These are phyloP conservation scores for Boletus edulis DNA, from an alignment of 768 basidiomycete species.

Conservation along the genomic window DNA sequence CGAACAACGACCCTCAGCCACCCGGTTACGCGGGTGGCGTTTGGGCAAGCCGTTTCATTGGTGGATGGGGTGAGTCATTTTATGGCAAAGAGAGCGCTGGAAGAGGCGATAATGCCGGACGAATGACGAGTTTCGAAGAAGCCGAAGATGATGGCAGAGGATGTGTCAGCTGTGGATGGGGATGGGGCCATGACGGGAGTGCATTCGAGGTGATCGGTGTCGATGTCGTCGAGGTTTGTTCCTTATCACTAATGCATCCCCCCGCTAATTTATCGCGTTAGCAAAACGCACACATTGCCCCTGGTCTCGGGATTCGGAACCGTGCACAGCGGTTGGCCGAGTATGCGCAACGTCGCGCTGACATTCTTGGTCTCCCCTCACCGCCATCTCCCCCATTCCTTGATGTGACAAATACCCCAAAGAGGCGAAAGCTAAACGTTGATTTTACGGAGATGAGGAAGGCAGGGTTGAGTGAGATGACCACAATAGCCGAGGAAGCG, in stretches of 20 bases:
- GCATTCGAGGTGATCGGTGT: slow-evolving; percentile 69
- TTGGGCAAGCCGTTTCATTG: slow-evolving; percentile 40
- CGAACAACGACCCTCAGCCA: slow-evolving; percentile 22
- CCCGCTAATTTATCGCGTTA: slow-evolving; percentile 22
- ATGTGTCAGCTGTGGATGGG: slow-evolving; percentile 70
- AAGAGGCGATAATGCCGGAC: slow-evolving; percentile 23
- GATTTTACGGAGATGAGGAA: slow-evolving; percentile 23
- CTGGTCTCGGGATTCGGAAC: slow-evolving; percentile 58
- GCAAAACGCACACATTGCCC: slow-evolving; percentile 51
- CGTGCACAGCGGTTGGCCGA: slow-evolving; percentile 66
- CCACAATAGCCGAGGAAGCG: slow-evolving; percentile 37
- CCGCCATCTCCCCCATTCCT: slow-evolving; percentile 28
- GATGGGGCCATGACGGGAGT: slow-evolving; percentile 75
- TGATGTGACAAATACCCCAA: slow-evolving; percentile 37
- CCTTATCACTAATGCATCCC: neutral
- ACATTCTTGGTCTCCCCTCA: slow-evolving; percentile 36
- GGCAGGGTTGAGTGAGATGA: slow-evolving; percentile 20
- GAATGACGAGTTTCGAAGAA: slow-evolving; percentile 33
- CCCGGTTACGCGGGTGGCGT: slow-evolving; percentile 29
- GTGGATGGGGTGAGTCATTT: slow-evolving; percentile 39
- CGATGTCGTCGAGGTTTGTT: slow-evolving; percentile 60
- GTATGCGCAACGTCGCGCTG: slow-evolving; percentile 58
- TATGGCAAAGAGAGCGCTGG: slow-evolving; percentile 31
- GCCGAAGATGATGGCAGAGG: slow-evolving; percentile 58
- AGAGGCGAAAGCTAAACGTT: slow-evolving; percentile 23